Base-by-base conservation (phyloP, 805 yeast genomes). In the Candida multigemmis region DNA sequence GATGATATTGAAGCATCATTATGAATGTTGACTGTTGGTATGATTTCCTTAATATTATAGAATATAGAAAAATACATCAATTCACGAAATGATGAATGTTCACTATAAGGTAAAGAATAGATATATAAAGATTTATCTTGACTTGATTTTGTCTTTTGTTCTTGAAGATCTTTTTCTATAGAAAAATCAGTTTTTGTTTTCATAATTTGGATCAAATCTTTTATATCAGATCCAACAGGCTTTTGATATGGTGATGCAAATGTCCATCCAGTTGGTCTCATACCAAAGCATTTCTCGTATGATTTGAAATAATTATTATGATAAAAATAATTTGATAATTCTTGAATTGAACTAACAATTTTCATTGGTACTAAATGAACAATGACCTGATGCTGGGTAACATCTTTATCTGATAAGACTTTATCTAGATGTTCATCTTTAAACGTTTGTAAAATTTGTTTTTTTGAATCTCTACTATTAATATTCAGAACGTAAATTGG, bases 211-310 rank as follows among this genome's bases (percentile, higher is more conserved):
- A 31, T 23, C n/a, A 41, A 32, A 16, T 36, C 31, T n/a, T n/a
- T n/a, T 12, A 36, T 12, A 36, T 23, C 12, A 8, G 11, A 7
- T 26, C 30, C 4, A 32, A 19, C 18, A 30, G 32, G 28, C 7
- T 20, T 16, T 25, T 14, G 17, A 17, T 33, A 31, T 8, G 30
- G 15, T 12, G 34, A 33, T 12, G 31, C 27, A 47, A 70, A 79
- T 2, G 85, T 65, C 97, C 97, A 91, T 0, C 97, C 97, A 0
- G 96, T 86, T 0, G 97, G 96, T 26, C 73, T 61, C 19, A 82
- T 60, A 0, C 83, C 94, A n/a, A 81, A 61, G 22, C 84, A 65
- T 24, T 72, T 61, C 27, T 74, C 74, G 45, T 68, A 79, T 22
- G 58, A 51, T 15, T 47, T 51, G 21, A 55, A 56, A 34, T 65